These are phyloP conservation scores for Baeospora myosura DNA, from an alignment of 1,284 basidiomycete species.

Conservation along the genomic window DNA sequence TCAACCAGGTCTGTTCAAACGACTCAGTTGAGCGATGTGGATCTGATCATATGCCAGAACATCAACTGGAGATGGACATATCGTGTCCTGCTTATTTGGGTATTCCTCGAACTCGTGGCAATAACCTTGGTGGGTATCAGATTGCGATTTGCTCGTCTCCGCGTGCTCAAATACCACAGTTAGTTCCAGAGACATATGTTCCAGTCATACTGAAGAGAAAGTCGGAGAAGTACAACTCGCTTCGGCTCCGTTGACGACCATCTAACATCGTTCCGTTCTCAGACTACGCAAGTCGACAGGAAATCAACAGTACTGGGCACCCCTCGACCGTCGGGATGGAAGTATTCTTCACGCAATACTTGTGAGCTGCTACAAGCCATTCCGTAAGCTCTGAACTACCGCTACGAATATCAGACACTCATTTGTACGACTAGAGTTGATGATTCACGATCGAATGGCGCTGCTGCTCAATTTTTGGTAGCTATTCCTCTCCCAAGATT, in stretches of 20 bases:
- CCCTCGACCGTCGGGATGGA: constrained; percentile 41
- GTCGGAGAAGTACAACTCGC: constrained; percentile 38
- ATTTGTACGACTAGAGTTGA: constrained; percentile 41
- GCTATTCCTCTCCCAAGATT: constrained; percentile 7
- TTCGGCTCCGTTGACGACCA: constrained; percentile 28
- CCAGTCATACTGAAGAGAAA: constrained; percentile 58
- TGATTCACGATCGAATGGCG: constrained; percentile 70
- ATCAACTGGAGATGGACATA: constrained; percentile 77
- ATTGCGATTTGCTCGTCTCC: constrained; percentile 6
- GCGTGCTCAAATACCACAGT: constrained; percentile 22
- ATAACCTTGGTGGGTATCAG: constrained; percentile 39
- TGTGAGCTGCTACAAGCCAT: constrained; percentile 59
- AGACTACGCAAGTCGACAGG: constrained; percentile 53
- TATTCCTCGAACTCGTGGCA: constrained; percentile 36
- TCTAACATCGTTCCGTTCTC: constrained; percentile 18
- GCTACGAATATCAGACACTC: background rate
- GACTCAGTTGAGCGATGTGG: no score
- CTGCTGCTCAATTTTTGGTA: constrained; percentile 64
- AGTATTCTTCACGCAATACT: constrained; percentile 40
- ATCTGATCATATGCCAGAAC: constrained; percentile 44
- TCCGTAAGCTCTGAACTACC: constrained; percentile 44
- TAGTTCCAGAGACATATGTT: constrained; percentile 71
- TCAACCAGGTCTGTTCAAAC: constrained; percentile 31
- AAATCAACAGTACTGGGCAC: constrained; percentile 47
- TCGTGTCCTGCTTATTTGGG: constrained; percentile 60